phyloP scores from a whole-genome alignment of 2,329 filamentous ascomycete genomes.

The Metarhizium sp. region DNA sequence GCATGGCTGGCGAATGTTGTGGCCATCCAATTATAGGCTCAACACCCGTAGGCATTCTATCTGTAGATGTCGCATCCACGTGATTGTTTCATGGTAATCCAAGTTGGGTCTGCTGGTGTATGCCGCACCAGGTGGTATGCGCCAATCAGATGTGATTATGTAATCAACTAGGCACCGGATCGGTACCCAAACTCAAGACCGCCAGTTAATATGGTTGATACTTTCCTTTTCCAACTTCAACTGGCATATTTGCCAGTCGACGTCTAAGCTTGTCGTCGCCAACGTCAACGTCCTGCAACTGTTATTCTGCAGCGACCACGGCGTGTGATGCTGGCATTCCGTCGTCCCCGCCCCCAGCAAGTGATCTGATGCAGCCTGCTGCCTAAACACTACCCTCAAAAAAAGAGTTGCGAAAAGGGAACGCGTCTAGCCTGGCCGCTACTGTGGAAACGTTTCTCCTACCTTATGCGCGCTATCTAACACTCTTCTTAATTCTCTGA shows the following conservation, averaged over 20 bases:
- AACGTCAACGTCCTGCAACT: background rate
- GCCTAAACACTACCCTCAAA: background rate
- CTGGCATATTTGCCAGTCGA: conserved; percentile 5
- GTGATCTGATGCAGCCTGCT: background rate
- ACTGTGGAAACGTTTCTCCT: background rate
- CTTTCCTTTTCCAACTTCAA: conserved; percentile 2
- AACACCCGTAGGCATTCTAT: background rate
- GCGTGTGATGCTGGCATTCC: background rate
- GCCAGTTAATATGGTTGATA: background rate
- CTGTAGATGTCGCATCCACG: background rate
- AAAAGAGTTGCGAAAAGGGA: background rate
- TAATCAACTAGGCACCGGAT: conserved; percentile 6
- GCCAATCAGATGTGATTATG: conserved; percentile 6
- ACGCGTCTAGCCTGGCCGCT: background rate
- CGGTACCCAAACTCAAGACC: conserved; percentile 7
- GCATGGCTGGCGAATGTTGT: background rate
- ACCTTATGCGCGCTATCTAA: background rate
- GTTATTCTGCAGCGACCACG: background rate
- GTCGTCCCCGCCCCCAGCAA: background rate
- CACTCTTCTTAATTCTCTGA: background rate
- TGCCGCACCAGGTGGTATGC: background rate
- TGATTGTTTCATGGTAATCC: background rate
- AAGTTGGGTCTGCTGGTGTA: background rate
- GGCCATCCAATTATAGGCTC: background rate
- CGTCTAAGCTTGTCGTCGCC: background rate